Evolutionary conservation across 2,329 filamentous ascomycete genomes (phyloP).

Genomic region (Madurella mycetomatis): DNA sequence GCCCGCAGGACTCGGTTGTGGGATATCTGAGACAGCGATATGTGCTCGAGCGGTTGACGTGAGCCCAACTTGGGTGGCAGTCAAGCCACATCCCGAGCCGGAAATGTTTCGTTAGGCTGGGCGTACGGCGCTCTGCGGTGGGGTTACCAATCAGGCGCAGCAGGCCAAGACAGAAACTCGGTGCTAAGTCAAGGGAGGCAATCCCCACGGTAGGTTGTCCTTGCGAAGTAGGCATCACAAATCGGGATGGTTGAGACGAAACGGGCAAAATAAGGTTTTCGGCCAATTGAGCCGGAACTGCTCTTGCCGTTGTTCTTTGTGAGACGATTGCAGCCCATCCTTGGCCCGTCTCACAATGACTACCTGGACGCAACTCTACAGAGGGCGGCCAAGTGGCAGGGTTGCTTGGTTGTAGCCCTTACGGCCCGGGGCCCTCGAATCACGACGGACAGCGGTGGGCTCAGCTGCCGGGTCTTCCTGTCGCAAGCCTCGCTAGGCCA

Average conservation of each 20-base stretch:
- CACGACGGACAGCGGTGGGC: background rate
- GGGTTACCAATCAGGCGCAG: background rate
- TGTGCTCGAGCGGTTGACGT: background rate
- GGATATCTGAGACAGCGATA: background rate
- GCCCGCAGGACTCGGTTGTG: background rate
- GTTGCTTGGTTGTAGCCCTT: background rate
- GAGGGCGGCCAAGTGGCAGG: background rate
- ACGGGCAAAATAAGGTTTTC: too few relatives aligned
- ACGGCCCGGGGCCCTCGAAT: background rate
- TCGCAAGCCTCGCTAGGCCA: background rate
- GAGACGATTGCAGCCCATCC: too few relatives aligned
- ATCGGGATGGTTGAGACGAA: too few relatives aligned
- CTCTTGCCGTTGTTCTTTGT: too few relatives aligned
- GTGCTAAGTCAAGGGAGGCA: background rate
- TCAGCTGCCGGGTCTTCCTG: slow-evolving; percentile 2
- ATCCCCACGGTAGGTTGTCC: too few relatives aligned
- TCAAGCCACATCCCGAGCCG: slow-evolving; percentile 9
- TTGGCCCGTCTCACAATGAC: too few relatives aligned
- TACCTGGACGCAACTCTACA: too few relatives aligned
- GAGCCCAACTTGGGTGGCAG: slow-evolving; percentile 8
- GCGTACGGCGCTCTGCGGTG: background rate
- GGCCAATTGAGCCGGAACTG: too few relatives aligned
- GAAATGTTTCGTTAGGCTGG: background rate
- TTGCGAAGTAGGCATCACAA: too few relatives aligned
- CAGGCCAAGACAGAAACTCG: background rate